These are phyloP conservation scores for Rhynchosporium graminicola DNA, from an alignment of 2,329 filamentous ascomycete genomes.

Conservation along the genomic window DNA sequence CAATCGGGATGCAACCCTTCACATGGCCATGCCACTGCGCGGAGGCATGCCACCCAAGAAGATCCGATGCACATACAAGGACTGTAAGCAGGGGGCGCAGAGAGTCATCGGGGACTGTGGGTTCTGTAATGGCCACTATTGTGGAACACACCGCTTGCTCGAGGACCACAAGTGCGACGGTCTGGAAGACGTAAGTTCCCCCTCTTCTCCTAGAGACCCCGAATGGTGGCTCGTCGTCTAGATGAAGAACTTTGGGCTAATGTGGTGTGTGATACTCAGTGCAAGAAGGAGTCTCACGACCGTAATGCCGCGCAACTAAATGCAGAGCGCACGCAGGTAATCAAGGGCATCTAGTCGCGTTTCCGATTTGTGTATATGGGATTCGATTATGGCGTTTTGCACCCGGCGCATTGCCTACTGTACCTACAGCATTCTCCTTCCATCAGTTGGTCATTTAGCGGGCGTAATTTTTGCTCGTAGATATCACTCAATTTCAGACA, in stretches of 20 bases:
- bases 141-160: conserved; percentile 88
- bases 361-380: conserved; percentile 14
- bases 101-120: conserved; percentile 94
- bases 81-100: conserved; percentile 85
- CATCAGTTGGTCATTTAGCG: conserved; percentile 21
- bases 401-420: conserved; percentile 14
- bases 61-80: conserved; percentile 83
- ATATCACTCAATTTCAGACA: conserved; percentile 8
- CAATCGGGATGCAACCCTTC: conserved; percentile 50
- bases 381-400: conserved; percentile 4
- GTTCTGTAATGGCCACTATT: conserved; percentile 93
- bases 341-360: conserved; percentile 73
- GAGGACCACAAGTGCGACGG: conserved; percentile 94
- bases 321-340: conserved; percentile 88
- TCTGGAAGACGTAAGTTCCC: conserved; percentile 74
- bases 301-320: conserved; percentile 92
- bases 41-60: conserved; percentile 68
- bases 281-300: conserved; percentile 96
- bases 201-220: conserved; percentile 15
- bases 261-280: conserved; percentile 50
- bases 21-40: conserved; percentile 58
- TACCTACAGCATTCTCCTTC: conserved; percentile 23
- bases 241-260: conserved; percentile 44
- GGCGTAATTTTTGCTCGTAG: conserved; percentile 22
- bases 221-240: conserved; percentile 47